These are phyloP conservation scores for Cystobasidiaceae sp. DNA, from an alignment of 1,284 basidiomycete genomes.

Conservation along the genomic window DNA sequence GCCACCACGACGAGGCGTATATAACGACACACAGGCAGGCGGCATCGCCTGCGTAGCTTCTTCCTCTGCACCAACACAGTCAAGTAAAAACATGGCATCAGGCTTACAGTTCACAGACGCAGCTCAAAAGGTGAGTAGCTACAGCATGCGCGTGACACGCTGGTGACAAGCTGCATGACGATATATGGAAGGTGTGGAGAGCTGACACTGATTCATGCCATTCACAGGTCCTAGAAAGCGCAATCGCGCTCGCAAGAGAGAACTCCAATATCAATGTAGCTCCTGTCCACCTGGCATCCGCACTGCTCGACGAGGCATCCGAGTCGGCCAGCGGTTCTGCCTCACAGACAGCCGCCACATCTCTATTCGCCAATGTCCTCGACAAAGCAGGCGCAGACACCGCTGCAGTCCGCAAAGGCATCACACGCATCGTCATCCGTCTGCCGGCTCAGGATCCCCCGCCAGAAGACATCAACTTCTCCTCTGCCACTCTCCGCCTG, in stretches of 20 bases:
- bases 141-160: background rate
- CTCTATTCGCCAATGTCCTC: slow-evolving; percentile 32
- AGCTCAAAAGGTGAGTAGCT: slow-evolving; percentile 13
- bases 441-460: slow-evolving; percentile 77
- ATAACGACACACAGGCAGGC: too few species aligned
- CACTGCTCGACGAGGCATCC: slow-evolving; percentile 62
- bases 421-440: slow-evolving; percentile 42
- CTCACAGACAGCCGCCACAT: slow-evolving; percentile 58
- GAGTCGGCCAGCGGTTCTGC: slow-evolving; percentile 51
- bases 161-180: background rate
- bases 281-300: slow-evolving; percentile 70
- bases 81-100: slow-evolving; percentile 8
- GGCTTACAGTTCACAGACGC: slow-evolving; percentile 25
- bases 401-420: slow-evolving; percentile 36
- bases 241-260: slow-evolving; percentile 24
- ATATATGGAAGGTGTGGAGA: too few species aligned
- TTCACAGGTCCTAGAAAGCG: slow-evolving; percentile 10
- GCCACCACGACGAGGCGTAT: background rate
- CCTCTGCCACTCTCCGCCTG: slow-evolving; percentile 60
- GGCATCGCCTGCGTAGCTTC: too few species aligned
- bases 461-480: slow-evolving; percentile 69
- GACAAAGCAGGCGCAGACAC: slow-evolving; percentile 41
- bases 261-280: slow-evolving; percentile 36
- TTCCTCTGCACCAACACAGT: too few species aligned
- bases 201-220: background rate